Conservation (phyloP, 2,329 filamentous ascomycete species). For the Arthroderma sp. region DNA sequence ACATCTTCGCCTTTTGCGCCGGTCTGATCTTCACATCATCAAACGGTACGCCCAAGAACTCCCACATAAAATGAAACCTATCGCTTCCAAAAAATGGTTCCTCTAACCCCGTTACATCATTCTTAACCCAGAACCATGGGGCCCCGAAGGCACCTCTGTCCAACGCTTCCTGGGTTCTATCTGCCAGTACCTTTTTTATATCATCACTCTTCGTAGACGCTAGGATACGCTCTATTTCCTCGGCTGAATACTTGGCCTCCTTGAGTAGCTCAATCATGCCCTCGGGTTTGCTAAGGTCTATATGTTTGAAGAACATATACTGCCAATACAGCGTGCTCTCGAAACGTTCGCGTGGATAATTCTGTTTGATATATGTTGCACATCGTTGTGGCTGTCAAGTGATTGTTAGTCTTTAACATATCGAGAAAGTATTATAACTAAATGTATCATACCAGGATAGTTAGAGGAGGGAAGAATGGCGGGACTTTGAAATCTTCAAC, state of each 20-base stretch:
- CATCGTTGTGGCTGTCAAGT: conserved; percentile 47
- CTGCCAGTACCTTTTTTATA: conserved; percentile 44
- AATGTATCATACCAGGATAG: conserved; percentile 38
- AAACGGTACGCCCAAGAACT: conserved; percentile 14
- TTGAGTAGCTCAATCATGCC: conserved; percentile 37
- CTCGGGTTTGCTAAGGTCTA: conserved; percentile 48
- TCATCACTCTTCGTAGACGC: conserved; percentile 39
- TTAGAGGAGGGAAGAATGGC: conserved; percentile 44
- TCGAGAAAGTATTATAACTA: conserved; percentile 6
- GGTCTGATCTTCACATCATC: conserved; percentile 11
- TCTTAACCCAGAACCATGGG: conserved; percentile 61
- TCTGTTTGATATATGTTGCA: conserved; percentile 54
- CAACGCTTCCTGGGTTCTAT: conserved; percentile 49
- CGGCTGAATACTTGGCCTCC: conserved; percentile 34
- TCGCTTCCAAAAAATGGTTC: conserved; percentile 18
- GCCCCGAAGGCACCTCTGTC: conserved; percentile 59
- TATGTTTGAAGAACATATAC: conserved; percentile 50
- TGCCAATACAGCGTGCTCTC: conserved; percentile 45
- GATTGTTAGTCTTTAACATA: conserved; percentile 3
- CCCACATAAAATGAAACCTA: conserved; percentile 17
- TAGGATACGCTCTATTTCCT: conserved; percentile 47
- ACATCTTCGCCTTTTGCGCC: neutral
- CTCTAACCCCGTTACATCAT: conserved; percentile 23
- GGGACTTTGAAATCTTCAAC: conserved; percentile 33
- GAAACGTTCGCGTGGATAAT: conserved; percentile 40